Base-by-base conservation (phyloP, 208 protist genomes). In the Trypanosoma platydactyli region DNA sequence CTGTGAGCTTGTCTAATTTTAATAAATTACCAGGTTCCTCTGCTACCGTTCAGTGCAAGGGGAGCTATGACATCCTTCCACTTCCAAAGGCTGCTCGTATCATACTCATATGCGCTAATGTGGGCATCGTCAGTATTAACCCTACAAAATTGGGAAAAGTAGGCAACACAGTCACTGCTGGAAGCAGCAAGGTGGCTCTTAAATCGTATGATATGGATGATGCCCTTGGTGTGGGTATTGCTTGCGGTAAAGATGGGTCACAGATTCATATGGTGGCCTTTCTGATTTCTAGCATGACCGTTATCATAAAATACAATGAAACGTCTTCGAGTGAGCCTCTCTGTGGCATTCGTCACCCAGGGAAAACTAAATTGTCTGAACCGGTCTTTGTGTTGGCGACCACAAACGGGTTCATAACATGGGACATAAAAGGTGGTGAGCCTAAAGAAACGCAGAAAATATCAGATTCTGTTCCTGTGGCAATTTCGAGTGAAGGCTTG, bases 291-390 rank as follows among this genome's bases (percentile, higher is more conserved):
- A 54, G n/a, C 6, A 25, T n/a, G 6, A 20, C 5, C 24, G 22
- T 18, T 11, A 53, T 54, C 35, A n/a, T 69, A 5, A 53, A 12
- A 11, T 40, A 61, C 18, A 41, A 25, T 20, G 48, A 40, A 49
- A 5, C 38, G 12, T 9, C 7, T 30, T 9, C 16, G 33, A 42
- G 42, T 16, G 44, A 13, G 15, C 27, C 42, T 45, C 13, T 61
- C n/a, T 69, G 64, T 61, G 44, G 50, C 18, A 44, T 69, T 56
- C 52, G 53, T 16, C 54, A 64, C 30, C 59, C 59, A 20, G n/a
- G 20, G 0, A 33, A 64, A 27, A 24, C 59, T 16, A 64, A 33
- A 25, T 54, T 6, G 18, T 20, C 22, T 40, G 25, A 7, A 15
- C 27, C 64, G 5, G 1, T 60, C 7, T 53, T 69, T 61, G 53